Percentiles rank a stretch among this genome's conserved stretches.
Conservation (phyloP, 352 stramenopile species). For the Globisporangium cystogenes region DNA sequence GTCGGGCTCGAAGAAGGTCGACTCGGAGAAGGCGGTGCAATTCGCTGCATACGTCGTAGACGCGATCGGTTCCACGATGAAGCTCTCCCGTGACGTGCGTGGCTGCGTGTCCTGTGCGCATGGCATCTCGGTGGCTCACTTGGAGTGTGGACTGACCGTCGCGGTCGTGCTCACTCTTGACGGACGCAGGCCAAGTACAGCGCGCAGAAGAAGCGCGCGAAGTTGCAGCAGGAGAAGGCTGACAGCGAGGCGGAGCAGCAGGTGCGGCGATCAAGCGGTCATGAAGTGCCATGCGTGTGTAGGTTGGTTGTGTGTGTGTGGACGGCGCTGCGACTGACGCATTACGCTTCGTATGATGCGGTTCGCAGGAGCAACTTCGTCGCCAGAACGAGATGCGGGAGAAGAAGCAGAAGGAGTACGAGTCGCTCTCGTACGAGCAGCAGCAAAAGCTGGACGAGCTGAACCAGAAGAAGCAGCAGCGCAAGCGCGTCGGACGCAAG, state of each 20-base stretch:
- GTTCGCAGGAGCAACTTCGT: slow-evolving; percentile 33
- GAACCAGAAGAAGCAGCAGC: slow-evolving; percentile 62
- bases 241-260: slow-evolving; percentile 20
- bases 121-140: not conserved
- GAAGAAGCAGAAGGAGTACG: slow-evolving; percentile 80
- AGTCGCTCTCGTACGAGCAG: slow-evolving; percentile 73
- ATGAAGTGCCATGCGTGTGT: not conserved
- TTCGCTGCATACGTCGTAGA: slow-evolving; percentile 56
- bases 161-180: not conserved
- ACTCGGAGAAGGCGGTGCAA: slow-evolving; percentile 35
- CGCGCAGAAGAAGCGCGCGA: slow-evolving; percentile 66
- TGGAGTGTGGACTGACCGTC: not conserved
- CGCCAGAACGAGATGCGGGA: slow-evolving; percentile 51
- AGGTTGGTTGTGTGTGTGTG: not conserved
- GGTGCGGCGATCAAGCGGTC: slow-evolving; percentile 17
- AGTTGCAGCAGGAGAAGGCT: slow-evolving; percentile 51
- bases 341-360: not conserved
- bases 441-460: slow-evolving; percentile 73
- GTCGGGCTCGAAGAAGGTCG: slow-evolving; percentile 55
- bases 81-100: slow-evolving; percentile 69
- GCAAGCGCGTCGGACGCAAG: slow-evolving; percentile 69
- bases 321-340: not conserved
- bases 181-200: slow-evolving; percentile 54
- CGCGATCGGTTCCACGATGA: slow-evolving; percentile 61
- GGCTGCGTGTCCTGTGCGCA: not conserved